Conservation (phyloP, 805 yeast genomes). For the Brettanomyces anomalus region DNA sequence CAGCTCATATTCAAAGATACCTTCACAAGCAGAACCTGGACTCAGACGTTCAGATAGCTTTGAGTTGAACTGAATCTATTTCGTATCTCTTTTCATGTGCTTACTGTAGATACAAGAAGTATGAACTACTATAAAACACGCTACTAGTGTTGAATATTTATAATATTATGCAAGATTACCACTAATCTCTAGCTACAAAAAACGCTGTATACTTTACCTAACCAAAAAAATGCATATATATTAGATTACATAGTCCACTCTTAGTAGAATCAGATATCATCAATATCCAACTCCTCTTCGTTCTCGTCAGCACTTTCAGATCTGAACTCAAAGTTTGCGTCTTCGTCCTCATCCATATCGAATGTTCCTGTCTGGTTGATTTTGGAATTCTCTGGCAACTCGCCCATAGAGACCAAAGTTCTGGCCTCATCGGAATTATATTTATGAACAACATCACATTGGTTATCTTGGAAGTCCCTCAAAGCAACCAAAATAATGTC, state of each 20-base stretch:
- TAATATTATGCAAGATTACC: too few species aligned
- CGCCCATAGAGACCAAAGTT: slow-evolving; percentile 90
- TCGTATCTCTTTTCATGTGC: too few species aligned
- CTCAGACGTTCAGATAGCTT: slow-evolving; percentile 57
- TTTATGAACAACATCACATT: slow-evolving; percentile 96
- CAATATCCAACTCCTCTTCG: slow-evolving; percentile 72
- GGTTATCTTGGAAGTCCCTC: slow-evolving; percentile 98
- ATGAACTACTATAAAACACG: too few species aligned
- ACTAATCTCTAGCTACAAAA: neutral
- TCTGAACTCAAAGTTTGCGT: slow-evolving; percentile 97
- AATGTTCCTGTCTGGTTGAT: slow-evolving; percentile 96
- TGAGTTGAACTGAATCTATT: slow-evolving; percentile 23
- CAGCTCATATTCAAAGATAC: slow-evolving; percentile 4
- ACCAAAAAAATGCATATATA: neutral
- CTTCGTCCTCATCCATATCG: slow-evolving; percentile 95
- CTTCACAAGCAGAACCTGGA: slow-evolving; percentile 26
- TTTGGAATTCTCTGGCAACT: slow-evolving; percentile 93
- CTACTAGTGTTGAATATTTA: too few species aligned
- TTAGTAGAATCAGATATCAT: slow-evolving; percentile 59
- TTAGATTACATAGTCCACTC: neutral
- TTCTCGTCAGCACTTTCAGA: slow-evolving; percentile 78
- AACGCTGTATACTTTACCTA: neutral
- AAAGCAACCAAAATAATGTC: slow-evolving; percentile 92
- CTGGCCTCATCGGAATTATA: slow-evolving; percentile 97
- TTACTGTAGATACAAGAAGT: too few species aligned